Conservation (phyloP, 2,329 filamentous ascomycete species). For the Penicillium sp. region DNA sequence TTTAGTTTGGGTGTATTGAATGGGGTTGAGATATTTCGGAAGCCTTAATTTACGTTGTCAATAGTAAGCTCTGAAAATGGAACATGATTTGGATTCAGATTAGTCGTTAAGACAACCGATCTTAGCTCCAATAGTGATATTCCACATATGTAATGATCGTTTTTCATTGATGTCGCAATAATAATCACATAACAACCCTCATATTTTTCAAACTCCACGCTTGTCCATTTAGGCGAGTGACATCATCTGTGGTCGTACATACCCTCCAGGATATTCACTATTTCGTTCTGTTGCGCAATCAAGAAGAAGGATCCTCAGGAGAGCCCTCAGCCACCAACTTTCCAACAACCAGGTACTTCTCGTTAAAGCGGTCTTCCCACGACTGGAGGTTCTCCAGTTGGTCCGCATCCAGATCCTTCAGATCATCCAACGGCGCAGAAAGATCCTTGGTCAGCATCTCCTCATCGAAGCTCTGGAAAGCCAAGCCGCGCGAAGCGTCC, state of each 20-base stretch:
- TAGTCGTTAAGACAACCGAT: not conserved
- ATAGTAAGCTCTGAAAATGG: not conserved
- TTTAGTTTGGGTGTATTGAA: conserved; percentile 1
- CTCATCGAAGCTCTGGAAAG: conserved; percentile 88
- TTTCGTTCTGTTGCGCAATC: not conserved
- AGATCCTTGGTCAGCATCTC: conserved; percentile 93
- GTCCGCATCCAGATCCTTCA: conserved; percentile 69
- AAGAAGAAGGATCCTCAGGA: conserved; percentile 36
- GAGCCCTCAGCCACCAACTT: conserved; percentile 69
- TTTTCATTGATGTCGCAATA: not conserved
- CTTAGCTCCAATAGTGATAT: no score
- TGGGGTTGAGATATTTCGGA: conserved; percentile 5
- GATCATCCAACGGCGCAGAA: conserved; percentile 74
- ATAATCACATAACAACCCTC: not conserved
- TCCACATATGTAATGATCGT: not conserved
- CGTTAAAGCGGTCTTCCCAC: conserved; percentile 90
- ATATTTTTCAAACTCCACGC: not conserved
- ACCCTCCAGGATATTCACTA: not conserved
- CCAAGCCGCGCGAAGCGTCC: conserved; percentile 84
- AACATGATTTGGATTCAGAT: not conserved
- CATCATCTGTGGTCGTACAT: not conserved
- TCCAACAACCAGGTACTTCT: conserved; percentile 96
- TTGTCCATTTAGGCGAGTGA: not conserved
- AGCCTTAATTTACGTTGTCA: conserved; percentile 7
- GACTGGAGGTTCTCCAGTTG: conserved; percentile 80